phyloP scores from a whole-genome alignment of 805 yeast species.

The Wickerhamomyces mucosus region DNA sequence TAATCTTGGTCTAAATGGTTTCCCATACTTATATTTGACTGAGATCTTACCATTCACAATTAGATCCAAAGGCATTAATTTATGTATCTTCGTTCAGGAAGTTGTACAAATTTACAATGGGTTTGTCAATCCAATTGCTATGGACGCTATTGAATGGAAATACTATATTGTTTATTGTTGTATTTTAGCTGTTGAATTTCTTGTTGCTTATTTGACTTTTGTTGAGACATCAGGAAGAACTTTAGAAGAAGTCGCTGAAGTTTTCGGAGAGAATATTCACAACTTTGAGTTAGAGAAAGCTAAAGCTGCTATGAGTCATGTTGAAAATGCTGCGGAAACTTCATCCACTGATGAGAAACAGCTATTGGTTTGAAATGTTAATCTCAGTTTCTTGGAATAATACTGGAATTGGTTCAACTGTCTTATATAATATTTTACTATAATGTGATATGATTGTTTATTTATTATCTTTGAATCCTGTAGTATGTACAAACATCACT shows the following conservation, averaged over 20 bases:
- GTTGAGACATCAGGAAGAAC: slow-evolving; percentile 30
- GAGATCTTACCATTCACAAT: slow-evolving; percentile 28
- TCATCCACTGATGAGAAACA: not conserved
- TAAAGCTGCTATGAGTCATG: slow-evolving; percentile 8
- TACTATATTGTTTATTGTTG: slow-evolving; percentile 28
- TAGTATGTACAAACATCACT: too few relatives aligned
- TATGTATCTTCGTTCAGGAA: slow-evolving; percentile 17
- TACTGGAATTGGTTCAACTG: too few relatives aligned
- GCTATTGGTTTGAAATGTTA: too few relatives aligned
- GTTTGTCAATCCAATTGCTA: slow-evolving; percentile 28
- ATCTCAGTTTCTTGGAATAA: too few relatives aligned
- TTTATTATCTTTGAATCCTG: too few relatives aligned
- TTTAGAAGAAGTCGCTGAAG: slow-evolving; percentile 29
- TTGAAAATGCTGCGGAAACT: slow-evolving; percentile 8
- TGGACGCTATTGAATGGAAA: slow-evolving; percentile 27
- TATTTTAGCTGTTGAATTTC: slow-evolving; percentile 21
- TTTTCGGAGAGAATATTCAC: slow-evolving; percentile 22
- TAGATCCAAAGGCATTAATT: slow-evolving; percentile 23
- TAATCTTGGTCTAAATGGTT: slow-evolving; percentile 34
- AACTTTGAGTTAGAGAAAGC: slow-evolving; percentile 9
- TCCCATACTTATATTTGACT: slow-evolving; percentile 36
- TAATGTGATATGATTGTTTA: too few relatives aligned
- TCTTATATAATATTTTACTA: too few relatives aligned
- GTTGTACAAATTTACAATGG: slow-evolving; percentile 23
- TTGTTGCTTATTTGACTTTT: slow-evolving; percentile 23